phyloP scores from a whole-genome alignment of 1,139 yeast species.

The Pneumocystis carinii region DNA sequence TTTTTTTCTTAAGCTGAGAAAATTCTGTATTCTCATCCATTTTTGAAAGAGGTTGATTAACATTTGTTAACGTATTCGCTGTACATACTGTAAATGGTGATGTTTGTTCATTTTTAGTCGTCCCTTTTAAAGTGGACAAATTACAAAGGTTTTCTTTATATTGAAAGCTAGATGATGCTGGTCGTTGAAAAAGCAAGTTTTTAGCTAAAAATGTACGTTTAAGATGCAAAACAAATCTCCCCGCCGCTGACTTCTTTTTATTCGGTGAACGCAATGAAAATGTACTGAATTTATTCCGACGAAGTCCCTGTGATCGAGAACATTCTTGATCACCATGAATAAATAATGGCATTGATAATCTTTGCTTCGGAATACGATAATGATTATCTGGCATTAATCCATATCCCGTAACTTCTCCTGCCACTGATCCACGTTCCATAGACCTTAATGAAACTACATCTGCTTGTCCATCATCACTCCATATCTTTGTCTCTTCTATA shows the following conservation, averaged over 20 bases:
- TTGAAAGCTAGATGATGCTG: neutral
- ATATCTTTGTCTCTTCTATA: neutral
- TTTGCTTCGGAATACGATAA: neutral
- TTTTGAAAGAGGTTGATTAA: neutral
- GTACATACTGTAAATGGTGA: neutral
- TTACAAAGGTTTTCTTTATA: neutral
- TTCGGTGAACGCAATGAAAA: neutral
- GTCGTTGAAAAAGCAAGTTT: neutral
- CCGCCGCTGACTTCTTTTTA: neutral
- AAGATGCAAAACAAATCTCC: neutral
- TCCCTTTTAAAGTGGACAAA: neutral
- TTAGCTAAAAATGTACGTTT: neutral
- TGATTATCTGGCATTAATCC: neutral
- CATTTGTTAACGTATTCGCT: neutral
- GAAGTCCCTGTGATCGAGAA: neutral
- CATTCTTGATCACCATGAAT: neutral
- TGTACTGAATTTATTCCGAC: neutral
- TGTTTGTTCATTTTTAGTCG: neutral
- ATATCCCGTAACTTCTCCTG: neutral
- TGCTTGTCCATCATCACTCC: neutral
- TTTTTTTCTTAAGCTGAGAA: neutral
- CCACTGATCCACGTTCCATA: neutral
- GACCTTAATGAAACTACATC: neutral
- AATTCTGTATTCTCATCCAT: neutral
- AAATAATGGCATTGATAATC: neutral